Evolutionary conservation across 2,329 filamentous ascomycete genomes (phyloP), one percentile per base, ranked within the genome.

Genomic region (Colletotrichum phormii): DNA sequence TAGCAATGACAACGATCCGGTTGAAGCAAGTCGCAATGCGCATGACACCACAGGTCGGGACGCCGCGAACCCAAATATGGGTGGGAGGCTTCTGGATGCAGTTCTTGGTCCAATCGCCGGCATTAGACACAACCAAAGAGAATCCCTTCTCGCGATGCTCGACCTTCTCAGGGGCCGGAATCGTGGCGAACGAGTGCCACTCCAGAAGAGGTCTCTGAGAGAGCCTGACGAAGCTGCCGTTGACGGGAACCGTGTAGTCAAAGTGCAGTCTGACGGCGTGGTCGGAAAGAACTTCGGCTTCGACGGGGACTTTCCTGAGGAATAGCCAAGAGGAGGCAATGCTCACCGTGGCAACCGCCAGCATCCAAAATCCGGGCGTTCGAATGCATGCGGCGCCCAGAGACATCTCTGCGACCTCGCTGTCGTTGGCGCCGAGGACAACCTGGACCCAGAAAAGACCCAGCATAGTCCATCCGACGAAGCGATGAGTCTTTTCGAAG

Each of bases 111-210:
- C 93, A 95, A 82, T 95, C 92, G n/a, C 93, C 93, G 2, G 92
- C 92, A 75, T 91, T 92, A 63, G 92, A 94, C 22, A 95, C 86
- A 31, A 95, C 84, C 33, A 93, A 84, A 0, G 91, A 93, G 82
- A 92, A 94, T 12, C 89, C 91, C 67, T 84, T 79, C 2, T 60
- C 55, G 8, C 46, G 71, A 3, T 13, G 2, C 11, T 35, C 67
- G 4, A 71, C 71, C 7, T 7, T 18, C 1, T 51, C 31, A 1
- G 88, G 86, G 67, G 90, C 87, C 0, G 92, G 90, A 73, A 95
- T 93, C 1, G 91, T 92, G 54, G 93, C 93, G 78, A 95, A 95
- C 0, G 91, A 89, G 82, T 95, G 93, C 88, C 92, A 94, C 80
- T 95, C 93, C 7, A 87, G 82, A 33, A 94, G 84, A 0, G 93